These are phyloP conservation scores for Kodamaea leandrae DNA, from an alignment of 805 yeast species.

Conservation along the genomic window DNA sequence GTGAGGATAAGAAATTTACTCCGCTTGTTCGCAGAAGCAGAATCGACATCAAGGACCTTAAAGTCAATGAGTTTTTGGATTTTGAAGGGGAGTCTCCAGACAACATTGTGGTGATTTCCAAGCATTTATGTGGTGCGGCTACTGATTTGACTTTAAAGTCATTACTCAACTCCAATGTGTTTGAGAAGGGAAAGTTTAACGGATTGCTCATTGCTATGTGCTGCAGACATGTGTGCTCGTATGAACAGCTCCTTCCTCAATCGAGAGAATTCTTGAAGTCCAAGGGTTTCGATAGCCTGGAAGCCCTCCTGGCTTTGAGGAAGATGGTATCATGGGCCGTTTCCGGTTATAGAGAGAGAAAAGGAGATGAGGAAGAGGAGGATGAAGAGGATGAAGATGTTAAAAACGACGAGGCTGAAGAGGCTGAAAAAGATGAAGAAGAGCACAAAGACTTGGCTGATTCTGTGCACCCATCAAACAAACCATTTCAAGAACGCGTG, in stretches of 20 bases:
- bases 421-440: conserved; percentile 14
- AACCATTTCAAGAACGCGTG: conserved; percentile 49
- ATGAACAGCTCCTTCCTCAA: conserved; percentile 49
- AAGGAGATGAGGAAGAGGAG: neutral
- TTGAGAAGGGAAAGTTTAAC: conserved; percentile 24
- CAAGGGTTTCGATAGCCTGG: conserved; percentile 30
- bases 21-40: conserved; percentile 52
- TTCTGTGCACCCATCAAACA: conserved; percentile 42
- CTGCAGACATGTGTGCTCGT: conserved; percentile 81
- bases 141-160: conserved; percentile 81
- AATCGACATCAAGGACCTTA: conserved; percentile 77
- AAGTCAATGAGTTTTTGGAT: conserved; percentile 45
- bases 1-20: conserved; percentile 20
- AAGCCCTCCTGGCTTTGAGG: conserved; percentile 48
- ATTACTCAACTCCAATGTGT: conserved; percentile 41
- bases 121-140: conserved; percentile 92
- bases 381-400: conserved; percentile 18
- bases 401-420: conserved; percentile 30
- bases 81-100: conserved; percentile 14
- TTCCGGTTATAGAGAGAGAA: conserved; percentile 50
- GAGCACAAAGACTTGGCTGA: neutral
- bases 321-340: conserved; percentile 89
- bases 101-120: conserved; percentile 64
- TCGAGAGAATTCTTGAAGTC: conserved; percentile 40
- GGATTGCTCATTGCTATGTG: conserved; percentile 88